Conservation (phyloP, 2,329 filamentous ascomycete genomes). For the Aspergillus ochraceoroseus region DNA sequence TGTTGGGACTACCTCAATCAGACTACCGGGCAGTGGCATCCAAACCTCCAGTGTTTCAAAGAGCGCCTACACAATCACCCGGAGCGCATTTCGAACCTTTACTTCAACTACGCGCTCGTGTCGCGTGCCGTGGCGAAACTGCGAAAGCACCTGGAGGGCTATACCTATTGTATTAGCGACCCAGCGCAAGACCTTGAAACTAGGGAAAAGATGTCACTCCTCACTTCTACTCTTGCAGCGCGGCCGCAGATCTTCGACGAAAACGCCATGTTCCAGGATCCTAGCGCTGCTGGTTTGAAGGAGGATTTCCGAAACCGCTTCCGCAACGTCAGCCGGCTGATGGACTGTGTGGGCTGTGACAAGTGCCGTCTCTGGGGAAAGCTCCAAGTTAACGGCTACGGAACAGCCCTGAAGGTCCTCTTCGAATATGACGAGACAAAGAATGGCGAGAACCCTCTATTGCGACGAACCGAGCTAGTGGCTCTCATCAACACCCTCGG, state of each 20-base stretch:
- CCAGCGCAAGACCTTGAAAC: conserved; percentile 70
- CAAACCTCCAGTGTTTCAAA: conserved; percentile 85
- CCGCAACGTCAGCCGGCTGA: conserved; percentile 90
- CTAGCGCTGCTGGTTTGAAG: conserved; percentile 66
- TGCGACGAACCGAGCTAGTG: conserved; percentile 87
- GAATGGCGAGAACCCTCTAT: conserved; percentile 59
- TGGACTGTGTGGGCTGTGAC: conserved; percentile 98
- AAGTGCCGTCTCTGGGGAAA: conserved; percentile 99
- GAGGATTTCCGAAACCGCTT: conserved; percentile 97
- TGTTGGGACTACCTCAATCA: conserved; percentile 97
- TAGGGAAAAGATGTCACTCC: conserved; percentile 71
- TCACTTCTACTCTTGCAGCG: conserved; percentile 66
- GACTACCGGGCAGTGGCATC: conserved; percentile 86
- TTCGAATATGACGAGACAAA: conserved; percentile 81
- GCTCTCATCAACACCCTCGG: conserved; percentile 92
- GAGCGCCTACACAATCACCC: conserved; percentile 76
- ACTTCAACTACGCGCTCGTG: conserved; percentile 98
- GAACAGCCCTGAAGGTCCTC: conserved; percentile 87
- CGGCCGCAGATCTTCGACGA: conserved; percentile 83
- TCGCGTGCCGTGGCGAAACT: conserved; percentile 88
- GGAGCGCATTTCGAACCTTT: conserved; percentile 92
- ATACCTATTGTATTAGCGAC: conserved; percentile 91
- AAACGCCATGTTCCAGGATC: conserved; percentile 81
- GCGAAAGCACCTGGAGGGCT: conserved; percentile 70
- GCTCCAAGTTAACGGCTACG: conserved; percentile 89